Evolutionary conservation across 1,284 basidiomycete genomes (phyloP).

Genomic region (Chalciporus sp.): DNA sequence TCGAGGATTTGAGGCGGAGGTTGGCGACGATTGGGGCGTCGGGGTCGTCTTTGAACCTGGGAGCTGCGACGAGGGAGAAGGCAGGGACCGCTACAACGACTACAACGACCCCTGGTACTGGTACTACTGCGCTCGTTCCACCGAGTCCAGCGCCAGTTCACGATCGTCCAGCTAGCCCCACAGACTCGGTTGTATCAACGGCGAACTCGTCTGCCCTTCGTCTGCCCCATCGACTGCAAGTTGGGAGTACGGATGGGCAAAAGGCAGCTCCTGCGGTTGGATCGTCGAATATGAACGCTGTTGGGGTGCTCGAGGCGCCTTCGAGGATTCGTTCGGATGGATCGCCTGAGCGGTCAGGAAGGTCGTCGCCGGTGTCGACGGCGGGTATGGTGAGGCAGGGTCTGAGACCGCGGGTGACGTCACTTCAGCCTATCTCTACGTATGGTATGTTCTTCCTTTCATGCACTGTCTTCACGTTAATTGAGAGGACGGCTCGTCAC

Average conservation of each 20-base stretch:
- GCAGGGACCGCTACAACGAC: constrained; percentile 34
- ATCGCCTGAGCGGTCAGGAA: constrained; percentile 67
- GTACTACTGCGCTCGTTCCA: constrained; percentile 31
- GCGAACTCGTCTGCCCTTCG: constrained; percentile 64
- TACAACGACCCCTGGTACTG: not conserved
- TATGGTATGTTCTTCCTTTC: constrained; percentile 57
- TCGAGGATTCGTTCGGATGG: constrained; percentile 61
- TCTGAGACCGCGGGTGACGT: constrained; percentile 47
- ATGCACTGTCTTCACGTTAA: not conserved
- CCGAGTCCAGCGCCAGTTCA: constrained; percentile 35
- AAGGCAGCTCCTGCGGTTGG: constrained; percentile 86
- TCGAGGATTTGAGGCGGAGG: constrained; percentile 74
- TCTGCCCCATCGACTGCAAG: constrained; percentile 61
- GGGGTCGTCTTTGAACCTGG: constrained; percentile 55
- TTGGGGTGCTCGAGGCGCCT: constrained; percentile 74
- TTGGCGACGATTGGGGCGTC: constrained; percentile 73
- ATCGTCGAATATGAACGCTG: constrained; percentile 75
- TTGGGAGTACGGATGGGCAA: constrained; percentile 68
- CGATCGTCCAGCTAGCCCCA: constrained; percentile 69
- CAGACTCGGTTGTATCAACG: constrained; percentile 71
- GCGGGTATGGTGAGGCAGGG: constrained; percentile 52
- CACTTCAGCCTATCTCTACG: constrained; percentile 61
- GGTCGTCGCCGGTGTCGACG: constrained; percentile 67
- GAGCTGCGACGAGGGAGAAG: constrained; percentile 47
- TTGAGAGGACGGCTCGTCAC: constrained; percentile 7